These are phyloP conservation scores for Asparagopsis taxiformis DNA, from an alignment of 31 red algal genomes.

Conservation along the genomic window DNA sequence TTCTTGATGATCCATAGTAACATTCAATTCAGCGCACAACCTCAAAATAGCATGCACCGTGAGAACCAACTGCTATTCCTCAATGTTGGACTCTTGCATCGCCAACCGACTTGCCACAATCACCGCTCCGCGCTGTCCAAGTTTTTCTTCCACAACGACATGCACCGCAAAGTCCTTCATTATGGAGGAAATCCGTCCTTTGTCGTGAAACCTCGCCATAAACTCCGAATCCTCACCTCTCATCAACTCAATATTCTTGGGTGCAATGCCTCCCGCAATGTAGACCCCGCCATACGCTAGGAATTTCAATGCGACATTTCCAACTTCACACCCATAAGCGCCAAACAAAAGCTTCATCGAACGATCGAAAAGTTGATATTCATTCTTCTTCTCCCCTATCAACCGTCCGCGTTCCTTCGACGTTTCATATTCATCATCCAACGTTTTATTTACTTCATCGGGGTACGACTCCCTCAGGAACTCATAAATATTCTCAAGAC, in stretches of 20 bases:
- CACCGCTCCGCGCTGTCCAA: conserved; percentile 90
- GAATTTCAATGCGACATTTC: conserved; percentile 89
- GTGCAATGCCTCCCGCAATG: conserved; percentile 94
- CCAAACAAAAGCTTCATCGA: conserved; percentile 87
- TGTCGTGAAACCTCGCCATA: conserved; percentile 69
- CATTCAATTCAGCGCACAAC: no score
- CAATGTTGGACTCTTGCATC: no score
- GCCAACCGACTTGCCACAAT: no score
- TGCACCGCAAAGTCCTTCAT: conserved; percentile 72
- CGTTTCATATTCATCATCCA: conserved; percentile 58
- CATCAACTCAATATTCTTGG: conserved; percentile 92
- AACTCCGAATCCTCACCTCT: conserved; percentile 52
- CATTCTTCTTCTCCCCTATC: conserved; percentile 70
- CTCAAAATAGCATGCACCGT: no score
- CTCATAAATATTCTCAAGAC: conserved; percentile 96
- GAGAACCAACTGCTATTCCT: no score
- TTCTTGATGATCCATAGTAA: no score
- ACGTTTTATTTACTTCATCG: conserved; percentile 42
- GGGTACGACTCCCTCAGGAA: conserved; percentile 77
- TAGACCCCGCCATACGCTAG: conserved; percentile 89
- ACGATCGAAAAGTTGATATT: conserved; percentile 71
- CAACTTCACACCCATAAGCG: conserved; percentile 85
- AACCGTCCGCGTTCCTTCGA: conserved; percentile 66
- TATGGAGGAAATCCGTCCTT: conserved; percentile 79
- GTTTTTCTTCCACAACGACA: conserved; percentile 91